phyloP scores from a whole-genome alignment of 2,329 filamentous ascomycete species.

The Pseudogymnoascus sp. region DNA sequence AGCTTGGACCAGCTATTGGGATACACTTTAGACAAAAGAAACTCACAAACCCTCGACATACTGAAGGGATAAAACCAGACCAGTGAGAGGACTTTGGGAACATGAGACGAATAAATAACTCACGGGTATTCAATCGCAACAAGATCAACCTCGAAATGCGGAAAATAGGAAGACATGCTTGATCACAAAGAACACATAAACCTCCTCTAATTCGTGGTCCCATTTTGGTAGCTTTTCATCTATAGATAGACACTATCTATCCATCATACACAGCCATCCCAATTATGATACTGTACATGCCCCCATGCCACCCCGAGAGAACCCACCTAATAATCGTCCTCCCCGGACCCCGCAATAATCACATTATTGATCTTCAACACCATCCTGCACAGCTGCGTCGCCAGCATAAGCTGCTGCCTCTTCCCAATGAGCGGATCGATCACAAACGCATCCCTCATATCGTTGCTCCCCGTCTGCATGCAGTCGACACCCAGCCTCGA shows the following conservation, averaged over 20 bases:
- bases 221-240: constrained; percentile 8
- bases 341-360: constrained; percentile 79
- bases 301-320: background rate
- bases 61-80: background rate
- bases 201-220: constrained; percentile 6
- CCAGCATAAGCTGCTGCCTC: constrained; percentile 90
- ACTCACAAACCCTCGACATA: too few relatives aligned
- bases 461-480: constrained; percentile 89
- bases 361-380: constrained; percentile 97
- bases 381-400: constrained; percentile 96
- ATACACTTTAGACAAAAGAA: background rate
- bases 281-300: constrained; percentile 9
- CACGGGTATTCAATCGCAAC: background rate
- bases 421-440: constrained; percentile 98
- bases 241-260: constrained; percentile 10
- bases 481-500: constrained; percentile 86
- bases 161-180: background rate
- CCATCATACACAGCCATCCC: constrained; percentile 7
- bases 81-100: background rate
- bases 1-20: background rate
- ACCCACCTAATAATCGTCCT: constrained; percentile 66
- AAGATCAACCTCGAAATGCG: background rate
- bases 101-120: background rate
- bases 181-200: background rate
- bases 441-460: constrained; percentile 97